Evolutionary conservation across 495 filamentous ascomycete species (phyloP).

Genomic region (Parachaetomium inaequale): DNA sequence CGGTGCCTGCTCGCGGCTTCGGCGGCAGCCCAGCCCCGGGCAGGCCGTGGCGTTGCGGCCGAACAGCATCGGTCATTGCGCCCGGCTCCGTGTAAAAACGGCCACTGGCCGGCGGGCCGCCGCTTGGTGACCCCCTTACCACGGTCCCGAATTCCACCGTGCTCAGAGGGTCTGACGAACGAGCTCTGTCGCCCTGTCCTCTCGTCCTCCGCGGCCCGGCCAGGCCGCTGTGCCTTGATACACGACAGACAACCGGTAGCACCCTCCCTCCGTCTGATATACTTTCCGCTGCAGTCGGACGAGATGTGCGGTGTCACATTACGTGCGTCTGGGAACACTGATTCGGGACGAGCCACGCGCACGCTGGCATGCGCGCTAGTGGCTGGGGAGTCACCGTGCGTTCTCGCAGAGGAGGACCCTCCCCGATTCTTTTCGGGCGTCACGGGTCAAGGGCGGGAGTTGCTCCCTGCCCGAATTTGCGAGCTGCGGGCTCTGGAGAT

Average conservation of each 20-base stretch:
- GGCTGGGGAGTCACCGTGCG: neutral
- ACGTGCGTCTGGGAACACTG: conserved; percentile 8
- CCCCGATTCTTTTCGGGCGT: conserved; percentile 12
- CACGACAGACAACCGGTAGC: neutral
- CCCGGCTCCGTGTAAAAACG: neutral
- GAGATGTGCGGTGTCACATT: conserved; percentile 8
- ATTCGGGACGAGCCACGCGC: conserved; percentile 14
- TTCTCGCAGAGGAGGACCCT: neutral
- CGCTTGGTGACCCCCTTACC: neutral
- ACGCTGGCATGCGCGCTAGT: neutral
- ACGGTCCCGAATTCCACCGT: neutral
- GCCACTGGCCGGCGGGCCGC: neutral
- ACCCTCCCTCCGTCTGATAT: neutral
- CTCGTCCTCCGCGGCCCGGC: neutral
- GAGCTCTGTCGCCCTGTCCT: neutral
- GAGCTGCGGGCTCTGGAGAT: too few relatives aligned
- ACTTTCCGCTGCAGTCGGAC: neutral
- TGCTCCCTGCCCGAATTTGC: neutral
- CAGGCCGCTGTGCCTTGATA: neutral
- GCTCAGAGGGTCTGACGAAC: neutral
- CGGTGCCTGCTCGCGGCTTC: neutral
- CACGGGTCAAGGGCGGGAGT: neutral
- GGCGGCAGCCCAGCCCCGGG: neutral
- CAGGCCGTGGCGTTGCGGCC: neutral
- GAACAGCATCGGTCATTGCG: neutral